Evolutionary conservation across 2,329 filamentous ascomycete species (phyloP).

Genomic region (Nakataea oryzae): DNA sequence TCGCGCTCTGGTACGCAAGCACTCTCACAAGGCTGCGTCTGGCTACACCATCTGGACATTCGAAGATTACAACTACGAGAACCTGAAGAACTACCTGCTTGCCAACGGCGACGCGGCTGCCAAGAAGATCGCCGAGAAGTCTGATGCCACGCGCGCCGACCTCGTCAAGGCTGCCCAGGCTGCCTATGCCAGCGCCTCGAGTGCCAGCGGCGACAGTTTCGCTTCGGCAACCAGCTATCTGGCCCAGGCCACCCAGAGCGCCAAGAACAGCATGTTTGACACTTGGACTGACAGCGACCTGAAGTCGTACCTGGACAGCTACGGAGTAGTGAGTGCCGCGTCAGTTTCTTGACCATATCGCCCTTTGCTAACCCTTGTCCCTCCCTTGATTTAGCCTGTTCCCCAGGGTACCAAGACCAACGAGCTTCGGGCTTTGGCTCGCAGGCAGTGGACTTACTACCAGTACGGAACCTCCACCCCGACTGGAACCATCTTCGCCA

Average conservation of each 20-base stretch:
- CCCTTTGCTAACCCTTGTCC: conserved; percentile 10
- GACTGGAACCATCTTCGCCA: conserved; percentile 53
- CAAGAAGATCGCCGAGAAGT: conserved; percentile 50
- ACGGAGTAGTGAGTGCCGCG: conserved; percentile 46
- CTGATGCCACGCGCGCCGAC: conserved; percentile 60
- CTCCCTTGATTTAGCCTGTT: conserved; percentile 24
- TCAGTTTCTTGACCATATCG: conserved; percentile 12
- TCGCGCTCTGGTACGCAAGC: conserved; percentile 61
- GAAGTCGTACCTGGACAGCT: conserved; percentile 71
- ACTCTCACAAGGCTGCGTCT: conserved; percentile 58
- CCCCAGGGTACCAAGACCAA: conserved; percentile 60
- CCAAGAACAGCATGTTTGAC: conserved; percentile 58
- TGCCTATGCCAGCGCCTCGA: conserved; percentile 48
- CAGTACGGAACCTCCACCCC: conserved; percentile 63
- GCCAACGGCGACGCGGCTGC: conserved; percentile 42
- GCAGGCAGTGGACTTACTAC: conserved; percentile 67
- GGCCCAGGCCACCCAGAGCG: conserved; percentile 51
- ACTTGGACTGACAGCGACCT: conserved; percentile 65
- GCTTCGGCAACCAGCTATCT: conserved; percentile 65
- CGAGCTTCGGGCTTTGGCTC: conserved; percentile 59
- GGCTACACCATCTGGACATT: conserved; percentile 69
- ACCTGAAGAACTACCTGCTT: conserved; percentile 50
- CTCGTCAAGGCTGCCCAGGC: conserved; percentile 55
- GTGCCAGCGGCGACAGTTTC: conserved; percentile 43
- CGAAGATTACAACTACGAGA: conserved; percentile 64